Conservation (phyloP, 2,329 filamentous ascomycete species). For the Alternaria viburni region DNA sequence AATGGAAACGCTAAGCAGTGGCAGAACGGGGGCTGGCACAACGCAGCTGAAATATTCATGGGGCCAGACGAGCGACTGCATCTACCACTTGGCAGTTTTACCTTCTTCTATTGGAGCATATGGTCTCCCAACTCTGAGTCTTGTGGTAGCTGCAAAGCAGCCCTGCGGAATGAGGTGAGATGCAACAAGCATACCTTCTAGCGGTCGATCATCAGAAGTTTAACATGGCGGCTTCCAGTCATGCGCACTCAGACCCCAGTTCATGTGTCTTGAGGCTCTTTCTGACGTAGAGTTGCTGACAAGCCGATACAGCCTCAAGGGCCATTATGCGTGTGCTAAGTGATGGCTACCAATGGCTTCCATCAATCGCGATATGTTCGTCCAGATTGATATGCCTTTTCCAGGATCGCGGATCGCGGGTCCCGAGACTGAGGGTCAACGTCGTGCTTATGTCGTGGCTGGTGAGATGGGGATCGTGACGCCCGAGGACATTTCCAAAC, state of each 20-base stretch:
- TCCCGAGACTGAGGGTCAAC: background rate
- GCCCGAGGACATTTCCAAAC: constrained; percentile 1
- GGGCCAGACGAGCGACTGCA: background rate
- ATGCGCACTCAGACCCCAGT: background rate
- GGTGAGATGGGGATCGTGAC: background rate
- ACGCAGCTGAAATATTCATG: background rate
- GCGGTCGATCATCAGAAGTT: constrained; percentile 28
- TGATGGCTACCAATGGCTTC: background rate
- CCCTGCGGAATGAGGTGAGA: constrained; percentile 15
- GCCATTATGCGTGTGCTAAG: background rate
- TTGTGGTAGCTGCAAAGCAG: constrained; percentile 1
- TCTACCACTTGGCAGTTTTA: background rate
- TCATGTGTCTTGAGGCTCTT: background rate
- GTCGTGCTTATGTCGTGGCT: constrained; percentile 3
- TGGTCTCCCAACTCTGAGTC: background rate
- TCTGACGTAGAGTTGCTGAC: constrained; percentile 17
- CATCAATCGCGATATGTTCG: background rate
- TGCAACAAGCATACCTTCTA: constrained; percentile 25
- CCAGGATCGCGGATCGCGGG: background rate
- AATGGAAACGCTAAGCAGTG: constrained; percentile 91
- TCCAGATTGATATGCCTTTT: background rate
- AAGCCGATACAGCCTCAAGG: constrained; percentile 14
- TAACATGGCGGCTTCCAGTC: constrained; percentile 17
- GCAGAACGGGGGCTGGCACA: constrained; percentile 71
- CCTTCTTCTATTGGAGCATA: background rate